A percentile compares a stretch with the other conserved stretches of the same genome.
Evolutionary conservation across 495 filamentous ascomycete genomes (phyloP).

Genomic region (Delitschia confertaspora): DNA sequence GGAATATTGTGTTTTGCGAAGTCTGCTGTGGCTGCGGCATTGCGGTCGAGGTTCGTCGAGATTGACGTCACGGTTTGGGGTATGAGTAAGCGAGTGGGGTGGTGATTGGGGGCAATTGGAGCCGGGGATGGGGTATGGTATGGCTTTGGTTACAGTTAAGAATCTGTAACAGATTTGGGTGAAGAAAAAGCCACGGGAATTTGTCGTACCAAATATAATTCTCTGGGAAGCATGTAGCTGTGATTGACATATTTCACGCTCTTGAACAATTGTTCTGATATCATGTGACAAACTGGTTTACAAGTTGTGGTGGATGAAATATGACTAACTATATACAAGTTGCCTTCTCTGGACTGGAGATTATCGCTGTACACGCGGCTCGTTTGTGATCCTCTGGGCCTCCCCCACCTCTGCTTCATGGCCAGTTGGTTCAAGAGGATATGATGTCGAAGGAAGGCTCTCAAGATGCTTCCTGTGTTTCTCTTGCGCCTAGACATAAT

Average conservation of each 20-base stretch:
- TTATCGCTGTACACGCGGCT: slow-evolving; percentile 38
- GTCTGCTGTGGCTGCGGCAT: background rate
- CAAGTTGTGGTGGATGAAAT: no score
- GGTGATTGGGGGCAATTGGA: no score
- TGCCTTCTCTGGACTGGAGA: background rate
- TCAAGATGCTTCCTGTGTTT: slow-evolving; percentile 74
- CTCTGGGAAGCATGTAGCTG: no score
- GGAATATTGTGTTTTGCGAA: no score
- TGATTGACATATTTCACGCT: no score
- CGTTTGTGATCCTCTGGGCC: slow-evolving; percentile 33
- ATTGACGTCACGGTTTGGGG: slow-evolving; percentile 15
- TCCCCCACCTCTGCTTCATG: slow-evolving; percentile 32
- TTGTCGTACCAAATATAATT: no score
- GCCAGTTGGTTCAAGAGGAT: slow-evolving; percentile 51
- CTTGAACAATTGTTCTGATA: no score
- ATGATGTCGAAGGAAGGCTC: slow-evolving; percentile 66
- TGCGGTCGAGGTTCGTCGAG: slow-evolving; percentile 27
- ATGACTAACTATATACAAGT: no score
- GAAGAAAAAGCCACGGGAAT: no score
- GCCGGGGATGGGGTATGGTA: slow-evolving; percentile 1
- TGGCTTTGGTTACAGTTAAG: no score
- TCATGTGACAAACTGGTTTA: no score
- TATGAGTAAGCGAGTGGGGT: slow-evolving; percentile 21
- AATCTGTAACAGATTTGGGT: no score
- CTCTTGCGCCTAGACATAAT: slow-evolving; percentile 60